These are phyloP conservation scores for Pseudocercospora cruenta DNA, from an alignment of 2,329 filamentous ascomycete genomes.

Conservation along the genomic window DNA sequence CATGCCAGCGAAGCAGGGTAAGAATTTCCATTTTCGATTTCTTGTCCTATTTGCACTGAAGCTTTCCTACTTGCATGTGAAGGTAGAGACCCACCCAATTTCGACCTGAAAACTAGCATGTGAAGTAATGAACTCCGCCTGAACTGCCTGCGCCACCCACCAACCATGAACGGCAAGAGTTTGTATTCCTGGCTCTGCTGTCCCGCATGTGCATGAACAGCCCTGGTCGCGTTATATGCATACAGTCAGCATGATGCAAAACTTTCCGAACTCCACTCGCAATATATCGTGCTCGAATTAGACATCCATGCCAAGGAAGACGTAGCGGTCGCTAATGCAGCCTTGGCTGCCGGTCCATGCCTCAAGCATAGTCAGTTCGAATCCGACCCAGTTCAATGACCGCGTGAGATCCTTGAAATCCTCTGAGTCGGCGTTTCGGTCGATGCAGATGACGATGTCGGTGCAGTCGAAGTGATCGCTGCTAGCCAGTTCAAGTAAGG, in stretches of 20 bases:
- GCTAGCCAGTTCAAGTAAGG: slow-evolving; percentile 84
- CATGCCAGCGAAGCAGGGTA: neutral
- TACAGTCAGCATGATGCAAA: slow-evolving; percentile 7
- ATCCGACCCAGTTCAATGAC: slow-evolving; percentile 91
- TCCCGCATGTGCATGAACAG: neutral
- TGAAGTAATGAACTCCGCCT: slow-evolving; percentile 4
- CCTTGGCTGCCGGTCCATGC: slow-evolving; percentile 68
- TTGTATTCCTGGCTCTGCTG: neutral
- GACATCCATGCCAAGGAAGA: slow-evolving; percentile 87
- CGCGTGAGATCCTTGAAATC: slow-evolving; percentile 70
- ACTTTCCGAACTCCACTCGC: neutral
- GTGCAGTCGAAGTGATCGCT: slow-evolving; percentile 71
- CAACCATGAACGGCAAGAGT: neutral
- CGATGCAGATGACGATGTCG: slow-evolving; percentile 78
- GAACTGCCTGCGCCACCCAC: neutral
- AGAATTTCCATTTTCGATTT: neutral
- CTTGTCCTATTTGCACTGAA: neutral
- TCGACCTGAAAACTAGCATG: slow-evolving; percentile 1
- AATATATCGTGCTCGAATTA: slow-evolving; percentile 46
- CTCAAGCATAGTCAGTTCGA: slow-evolving; percentile 79
- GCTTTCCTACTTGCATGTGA: neutral
- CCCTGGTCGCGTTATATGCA: neutral
- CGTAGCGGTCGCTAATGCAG: slow-evolving; percentile 72
- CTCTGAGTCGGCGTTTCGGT: slow-evolving; percentile 68
- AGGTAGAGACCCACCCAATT: neutral